A percentile compares a stretch with the other conserved stretches of the same genome.
phyloP scores from a whole-genome alignment of 164 flowering plant genomes.

The Magnolia kwangsiensis region DNA sequence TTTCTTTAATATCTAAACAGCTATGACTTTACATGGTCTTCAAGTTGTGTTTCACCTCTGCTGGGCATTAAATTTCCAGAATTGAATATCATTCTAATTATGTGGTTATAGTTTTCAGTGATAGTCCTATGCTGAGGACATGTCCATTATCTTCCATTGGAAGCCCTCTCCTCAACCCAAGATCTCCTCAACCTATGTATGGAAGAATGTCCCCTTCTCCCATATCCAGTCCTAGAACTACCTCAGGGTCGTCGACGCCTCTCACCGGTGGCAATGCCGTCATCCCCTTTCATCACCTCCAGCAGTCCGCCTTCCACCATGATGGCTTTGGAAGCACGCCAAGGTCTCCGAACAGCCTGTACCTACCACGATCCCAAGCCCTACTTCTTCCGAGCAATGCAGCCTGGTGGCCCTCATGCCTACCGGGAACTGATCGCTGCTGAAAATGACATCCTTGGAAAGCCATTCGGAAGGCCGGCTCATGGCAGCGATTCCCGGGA shows the following conservation, averaged over 20 bases:
- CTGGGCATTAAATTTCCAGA: too few relatives aligned
- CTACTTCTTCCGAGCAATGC: conserved; percentile 58
- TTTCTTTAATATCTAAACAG: too few relatives aligned
- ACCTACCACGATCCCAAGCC: conserved; percentile 47
- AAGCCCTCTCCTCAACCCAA: conserved; percentile 65
- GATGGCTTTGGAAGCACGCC: conserved; percentile 54
- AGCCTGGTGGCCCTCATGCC: conserved; percentile 43
- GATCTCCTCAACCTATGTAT: conserved; percentile 68
- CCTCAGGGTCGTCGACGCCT: conserved; percentile 85
- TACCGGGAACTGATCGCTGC: conserved; percentile 43
- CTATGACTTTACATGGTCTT: too few relatives aligned
- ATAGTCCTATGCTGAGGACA: conserved; percentile 47
- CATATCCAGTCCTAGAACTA: conserved; percentile 73
- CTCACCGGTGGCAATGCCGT: conserved; percentile 66
- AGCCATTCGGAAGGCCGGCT: conserved; percentile 43
- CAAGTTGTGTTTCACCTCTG: too few relatives aligned
- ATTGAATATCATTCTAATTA: not conserved
- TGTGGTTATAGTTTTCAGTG: conserved; percentile 37
- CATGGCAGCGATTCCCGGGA: conserved; percentile 31
- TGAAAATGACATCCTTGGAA: conserved; percentile 46
- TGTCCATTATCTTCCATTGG: conserved; percentile 90
- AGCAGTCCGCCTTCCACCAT: conserved; percentile 44
- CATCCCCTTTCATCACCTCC: conserved; percentile 59
- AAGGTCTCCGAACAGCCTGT: conserved; percentile 19
- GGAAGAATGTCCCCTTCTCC: conserved; percentile 83